These are phyloP conservation scores for Nigrospora oryzae DNA, from an alignment of 2,329 filamentous ascomycete genomes.

Conservation along the genomic window DNA sequence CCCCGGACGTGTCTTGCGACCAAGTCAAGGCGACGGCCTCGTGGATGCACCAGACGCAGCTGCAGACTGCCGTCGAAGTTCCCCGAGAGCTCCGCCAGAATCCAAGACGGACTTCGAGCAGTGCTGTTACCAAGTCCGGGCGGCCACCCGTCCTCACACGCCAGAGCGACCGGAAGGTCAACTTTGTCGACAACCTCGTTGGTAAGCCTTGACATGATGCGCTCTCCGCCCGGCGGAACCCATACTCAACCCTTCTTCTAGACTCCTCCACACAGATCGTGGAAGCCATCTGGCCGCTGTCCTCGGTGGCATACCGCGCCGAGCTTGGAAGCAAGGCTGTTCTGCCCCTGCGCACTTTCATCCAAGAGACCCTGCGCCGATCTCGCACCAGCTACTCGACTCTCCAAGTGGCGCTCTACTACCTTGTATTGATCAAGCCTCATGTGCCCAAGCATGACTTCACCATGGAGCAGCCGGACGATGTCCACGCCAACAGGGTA, in stretches of 20 bases:
- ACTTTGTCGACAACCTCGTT: slow-evolving; percentile 93
- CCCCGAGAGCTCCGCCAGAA: slow-evolving; percentile 58
- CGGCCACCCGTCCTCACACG: slow-evolving; percentile 70
- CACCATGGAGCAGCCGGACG: slow-evolving; percentile 74
- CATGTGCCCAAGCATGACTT: slow-evolving; percentile 79
- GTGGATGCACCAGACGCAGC: slow-evolving; percentile 22
- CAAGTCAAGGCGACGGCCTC: slow-evolving; percentile 18
- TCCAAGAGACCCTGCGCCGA: slow-evolving; percentile 90
- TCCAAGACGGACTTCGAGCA: slow-evolving; percentile 47
- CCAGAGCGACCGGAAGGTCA: slow-evolving; percentile 85
- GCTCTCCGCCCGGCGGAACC: slow-evolving; percentile 6
- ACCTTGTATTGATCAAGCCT: slow-evolving; percentile 86
- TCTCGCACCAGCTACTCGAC: slow-evolving; percentile 97
- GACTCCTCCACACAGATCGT: slow-evolving; percentile 97
- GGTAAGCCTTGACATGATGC: slow-evolving; percentile 59
- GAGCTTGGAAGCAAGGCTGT: slow-evolving; percentile 69
- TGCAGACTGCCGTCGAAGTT: slow-evolving; percentile 38
- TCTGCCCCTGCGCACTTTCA: slow-evolving; percentile 86
- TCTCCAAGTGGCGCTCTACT: slow-evolving; percentile 92
- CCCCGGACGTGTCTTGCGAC: slow-evolving; percentile 18
- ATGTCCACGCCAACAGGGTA: slow-evolving; percentile 64
- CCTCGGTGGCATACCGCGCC: slow-evolving; percentile 67
- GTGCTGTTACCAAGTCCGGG: slow-evolving; percentile 45
- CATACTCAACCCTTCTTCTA: slow-evolving; percentile 34
- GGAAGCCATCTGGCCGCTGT: slow-evolving; percentile 92